phyloP scores from a whole-genome alignment of 208 protist genomes.

The Crithidia sp. region DNA sequence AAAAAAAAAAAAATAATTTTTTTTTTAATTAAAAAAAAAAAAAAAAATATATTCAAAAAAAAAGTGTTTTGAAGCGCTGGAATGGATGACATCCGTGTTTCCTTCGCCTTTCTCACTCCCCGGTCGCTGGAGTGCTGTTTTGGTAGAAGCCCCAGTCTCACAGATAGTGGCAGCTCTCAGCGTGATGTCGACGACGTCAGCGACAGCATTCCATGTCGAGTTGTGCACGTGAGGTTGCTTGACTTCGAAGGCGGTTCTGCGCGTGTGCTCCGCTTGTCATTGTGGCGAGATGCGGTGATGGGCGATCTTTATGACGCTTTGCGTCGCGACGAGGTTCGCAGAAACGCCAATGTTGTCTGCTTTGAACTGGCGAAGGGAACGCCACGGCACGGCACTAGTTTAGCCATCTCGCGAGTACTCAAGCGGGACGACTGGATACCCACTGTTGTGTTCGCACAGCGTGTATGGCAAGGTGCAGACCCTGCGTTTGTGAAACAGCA shows the following conservation, averaged over 20 bases:
- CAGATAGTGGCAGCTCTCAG: neutral
- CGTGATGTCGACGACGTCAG: neutral
- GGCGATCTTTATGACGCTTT: constrained; percentile 1
- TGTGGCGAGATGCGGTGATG: neutral
- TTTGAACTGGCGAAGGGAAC: constrained; percentile 32
- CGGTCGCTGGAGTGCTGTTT: constrained; percentile 12
- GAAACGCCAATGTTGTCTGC: neutral
- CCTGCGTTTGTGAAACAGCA: neutral
- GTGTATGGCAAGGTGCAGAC: neutral
- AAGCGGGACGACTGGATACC: constrained; percentile 35
- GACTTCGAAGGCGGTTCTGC: constrained; percentile 16
- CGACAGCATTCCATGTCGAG: neutral
- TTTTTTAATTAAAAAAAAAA: constrained; percentile 11
- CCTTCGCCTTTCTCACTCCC: constrained; percentile 35
- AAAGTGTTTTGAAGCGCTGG: too few species aligned
- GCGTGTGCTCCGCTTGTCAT: constrained; percentile 6
- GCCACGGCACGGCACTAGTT: neutral
- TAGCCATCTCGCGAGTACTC: constrained; percentile 35
- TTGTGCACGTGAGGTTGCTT: constrained; percentile 13
- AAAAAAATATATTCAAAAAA: neutral
- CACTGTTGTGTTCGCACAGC: constrained; percentile 49
- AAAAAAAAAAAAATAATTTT: too few species aligned
- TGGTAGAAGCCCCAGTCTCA: neutral
- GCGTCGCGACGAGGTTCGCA: neutral
- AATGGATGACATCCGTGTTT: constrained; percentile 18